Base-by-base conservation (phyloP, 345 rosid species). In the Clarkia xantiana region DNA sequence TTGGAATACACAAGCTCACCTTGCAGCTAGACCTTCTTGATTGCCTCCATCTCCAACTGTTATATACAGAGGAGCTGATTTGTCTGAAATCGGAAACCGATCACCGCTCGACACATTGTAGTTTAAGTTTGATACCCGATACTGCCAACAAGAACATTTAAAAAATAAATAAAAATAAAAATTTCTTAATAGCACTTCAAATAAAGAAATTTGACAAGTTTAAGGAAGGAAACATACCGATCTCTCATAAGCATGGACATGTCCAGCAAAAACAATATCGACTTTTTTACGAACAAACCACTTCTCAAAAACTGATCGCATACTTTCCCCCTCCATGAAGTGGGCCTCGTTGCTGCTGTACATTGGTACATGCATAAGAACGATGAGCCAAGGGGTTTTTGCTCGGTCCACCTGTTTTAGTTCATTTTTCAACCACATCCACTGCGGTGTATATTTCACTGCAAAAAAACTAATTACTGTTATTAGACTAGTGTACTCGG, bases 191-290 rank as follows among this genome's bases (percentile, higher is more conserved):
- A n/a, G n/a, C 45, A 40, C 14, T 51, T 44, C 19, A 43, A 39
- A 49, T 10, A 11, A 18, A 18, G 11, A 48, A 18, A 22, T 18
- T 25, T 12, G 13, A 7, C 18, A 11, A 51, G 17, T 29, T 51
- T 44, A 2, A 39, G 63, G n/a, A 9, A 18, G 40, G 51, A 65
- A 47, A 11, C 62, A 47, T 75, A 86, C 96, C 45, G 93, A 86
- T 91, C 96, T 77, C 66, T 91, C 98, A 52, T 86, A 91, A 40
- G 98, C 98, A 64, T 86, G 94, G 66, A 84, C 96, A 59, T 86
- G 98, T 18, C 94, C 94, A 54, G 94, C 93, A 72, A 86, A 81
- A 51, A 86, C 54, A 9, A 86, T 57, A 62, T 91, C 96, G 46
- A 86, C 94, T 78, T 60, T 81, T 62, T 76, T 18, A 18, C 34